Base-by-base conservation (phyloP, 176 grass and related monocot species). In the Rhipidocladum racemiflorum region DNA sequence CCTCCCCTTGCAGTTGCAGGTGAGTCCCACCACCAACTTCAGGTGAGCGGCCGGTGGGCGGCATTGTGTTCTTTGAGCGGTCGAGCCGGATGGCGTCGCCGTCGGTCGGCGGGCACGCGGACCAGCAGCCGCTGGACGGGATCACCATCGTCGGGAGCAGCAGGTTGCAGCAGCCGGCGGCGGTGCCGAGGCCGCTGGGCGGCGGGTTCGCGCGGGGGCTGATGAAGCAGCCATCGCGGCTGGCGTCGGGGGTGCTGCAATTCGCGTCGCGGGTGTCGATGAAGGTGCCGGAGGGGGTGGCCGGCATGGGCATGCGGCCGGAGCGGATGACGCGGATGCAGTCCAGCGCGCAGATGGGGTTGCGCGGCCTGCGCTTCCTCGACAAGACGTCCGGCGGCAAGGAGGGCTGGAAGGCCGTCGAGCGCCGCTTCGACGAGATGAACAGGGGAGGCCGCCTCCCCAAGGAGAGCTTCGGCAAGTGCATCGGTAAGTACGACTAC, bases 401-500 rank as follows among this genome's bases (percentile, higher is more conserved):
- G 55, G 92, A 91, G 21, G 95, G 95, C 1, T 98, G 92, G 92
- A 89, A 90, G 72, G 61, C 90, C 34, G 91, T 98, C 6, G 95
- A 95, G 25, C 90, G 88, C 61, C 88, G 92, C 51, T 98, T 98
- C 72, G 88, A 91, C 1, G 88, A 98, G 18, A 92, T 92, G 78
- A 76, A 45, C 72, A 88, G 77, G 74, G 80, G 65, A 35, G 92
- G 90, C 0, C 80, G 89, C 1, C 86, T 98, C 13, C 86, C 76
- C 59, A 98, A 89, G 82, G 95, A 98, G 88, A 88, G 86, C 81
- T 98, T 98, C 80, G 92, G 90, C 69, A 91, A 91, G 77, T 98
- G 95, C 86, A 98, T 98, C 82, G 95, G 95, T 95, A 65, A 95
- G 84, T 63, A 40, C 1, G 28, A 0, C 36, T 34, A 30, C 39